Evolutionary conservation across 176 grass and related monocot genomes (phyloP), one percentile per base, ranked within the genome.

Genomic region (Lolium multiflorum): DNA sequence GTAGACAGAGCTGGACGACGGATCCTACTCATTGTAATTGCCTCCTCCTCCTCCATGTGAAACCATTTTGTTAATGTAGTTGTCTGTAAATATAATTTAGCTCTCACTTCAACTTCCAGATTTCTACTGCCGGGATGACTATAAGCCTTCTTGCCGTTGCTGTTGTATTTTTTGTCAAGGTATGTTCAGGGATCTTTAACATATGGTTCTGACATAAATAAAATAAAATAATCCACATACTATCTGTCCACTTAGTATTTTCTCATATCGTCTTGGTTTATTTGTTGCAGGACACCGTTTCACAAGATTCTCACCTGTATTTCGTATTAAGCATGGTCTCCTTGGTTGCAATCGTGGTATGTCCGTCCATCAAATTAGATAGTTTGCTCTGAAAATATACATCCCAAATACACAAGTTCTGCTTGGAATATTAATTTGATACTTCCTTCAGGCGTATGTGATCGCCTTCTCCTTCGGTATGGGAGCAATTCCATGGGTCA

Each of bases 401-500:
- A 58, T 73, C 7, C 5, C 31, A 62, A 47, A 79, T 56, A 6
- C 39, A 11, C 55, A 69, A 50, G 38, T 2, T 58, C 55, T 65
- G 79, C 59, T 1, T 6, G 46, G 35, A 46, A 83, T 83, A 28
- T 70, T 54, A 58, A 80, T 31, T 82, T 11, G 49, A 48, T n/a
- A n/a, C 39, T 91, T 92, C 16, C 12, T 79, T 82, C 81, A 99
- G 97, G 90, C 79, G 67, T 94, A 82, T 96, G 92, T 94, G 1
- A 67, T 99, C 72, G 44, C 90, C 51, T 96, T 99, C 67, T 96
- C 97, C 64, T 90, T 99, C 35, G 94, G 97, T 54, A 82, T 99
- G 87, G 94, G 97, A 24, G 94, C 97, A 25, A 99, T 96, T 91
- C 97, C 97, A 55, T 99, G 97, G 94, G 91, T 99, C 78, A 99